phyloP scores from a whole-genome alignment of 2,329 filamentous ascomycete species.

The Biscogniauxia sp. region DNA sequence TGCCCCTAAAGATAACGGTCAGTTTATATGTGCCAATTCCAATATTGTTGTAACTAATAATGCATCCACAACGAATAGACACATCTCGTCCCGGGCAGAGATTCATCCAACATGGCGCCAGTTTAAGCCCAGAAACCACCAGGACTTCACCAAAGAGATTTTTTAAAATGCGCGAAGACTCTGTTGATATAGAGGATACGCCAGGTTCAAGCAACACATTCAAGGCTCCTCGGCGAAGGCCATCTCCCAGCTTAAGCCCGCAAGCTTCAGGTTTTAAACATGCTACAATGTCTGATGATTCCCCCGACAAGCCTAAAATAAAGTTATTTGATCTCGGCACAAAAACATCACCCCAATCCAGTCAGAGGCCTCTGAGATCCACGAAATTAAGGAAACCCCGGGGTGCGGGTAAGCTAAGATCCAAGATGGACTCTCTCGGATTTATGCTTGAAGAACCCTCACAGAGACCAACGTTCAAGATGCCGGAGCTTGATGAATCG shows the following conservation, averaged over 20 bases:
- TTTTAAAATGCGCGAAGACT: not conserved
- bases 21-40: not conserved
- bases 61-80: not conserved
- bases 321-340: constrained; percentile 8
- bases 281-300: constrained; percentile 5
- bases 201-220: constrained; percentile 10
- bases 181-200: constrained; percentile 10
- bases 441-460: constrained; percentile 9
- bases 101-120: constrained; percentile 4
- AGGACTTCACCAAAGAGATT: not conserved
- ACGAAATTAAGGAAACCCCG: constrained; percentile 4
- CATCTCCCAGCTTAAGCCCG: constrained; percentile 12
- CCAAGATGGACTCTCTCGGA: constrained; percentile 6
- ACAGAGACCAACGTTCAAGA: constrained; percentile 25
- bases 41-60: not conserved
- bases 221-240: constrained; percentile 5
- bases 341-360: not conserved
- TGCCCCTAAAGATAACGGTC: constrained; percentile 10
- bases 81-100: not conserved
- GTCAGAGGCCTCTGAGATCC: not conserved
- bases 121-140: constrained; percentile 5
- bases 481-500: constrained; percentile 25
- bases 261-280: constrained; percentile 3
- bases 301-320: constrained; percentile 4
- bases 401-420: constrained; percentile 2